Evolutionary conservation across 345 rosid genomes (phyloP), one percentile per base, ranked within the genome.

Genomic region (Angophora floribunda): DNA sequence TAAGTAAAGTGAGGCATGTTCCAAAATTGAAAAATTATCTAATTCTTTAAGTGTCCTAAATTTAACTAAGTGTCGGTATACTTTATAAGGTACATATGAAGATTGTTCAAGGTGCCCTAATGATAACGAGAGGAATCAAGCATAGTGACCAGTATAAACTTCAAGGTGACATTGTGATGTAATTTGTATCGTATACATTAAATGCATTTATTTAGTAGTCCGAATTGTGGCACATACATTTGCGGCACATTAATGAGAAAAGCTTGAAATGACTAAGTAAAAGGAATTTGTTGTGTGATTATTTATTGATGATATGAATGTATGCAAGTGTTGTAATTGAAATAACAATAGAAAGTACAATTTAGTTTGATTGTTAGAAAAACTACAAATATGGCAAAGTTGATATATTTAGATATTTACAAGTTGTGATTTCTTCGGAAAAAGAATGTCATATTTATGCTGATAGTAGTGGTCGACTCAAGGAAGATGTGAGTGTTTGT

Each of bases 151-250:
- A n/a, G 5, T n/a, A 63, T n/a, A 19, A 7, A 2, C 75, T n/a
- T n/a, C 15, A 63, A 63, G 9, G 17, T 63, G 75, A 13, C 9
- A 63, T 1, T 7, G 5, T n/a, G 19, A 63, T 0, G 7, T 0
- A n/a, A n/a, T n/a, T n/a, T 4, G 0, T 28, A 0, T 5, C 14
- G 24, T 24, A 26, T 13, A 59, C 65, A 1, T 59, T 2, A 59
- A 6, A 26, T 26, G 24, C n/a, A 59, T 59, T 4, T 59, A 13
- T 59, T 59, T 24, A n/a, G 24, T n/a, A 59, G 65, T 59, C 11
- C 24, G 14, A 26, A 63, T 63, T 63, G 41, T 63, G 7, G 15
- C 19, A 63, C 6, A 63, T 63, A 17, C 41, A 7, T 63, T 63
- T n/a, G 14, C 4, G 36, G 9, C 19, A 30, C 19, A 14, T 63